Evolutionary conservation across 139 green algal genomes (phyloP), one percentile per base, ranked within the genome.

Genomic region (Micractinium conductrix): DNA sequence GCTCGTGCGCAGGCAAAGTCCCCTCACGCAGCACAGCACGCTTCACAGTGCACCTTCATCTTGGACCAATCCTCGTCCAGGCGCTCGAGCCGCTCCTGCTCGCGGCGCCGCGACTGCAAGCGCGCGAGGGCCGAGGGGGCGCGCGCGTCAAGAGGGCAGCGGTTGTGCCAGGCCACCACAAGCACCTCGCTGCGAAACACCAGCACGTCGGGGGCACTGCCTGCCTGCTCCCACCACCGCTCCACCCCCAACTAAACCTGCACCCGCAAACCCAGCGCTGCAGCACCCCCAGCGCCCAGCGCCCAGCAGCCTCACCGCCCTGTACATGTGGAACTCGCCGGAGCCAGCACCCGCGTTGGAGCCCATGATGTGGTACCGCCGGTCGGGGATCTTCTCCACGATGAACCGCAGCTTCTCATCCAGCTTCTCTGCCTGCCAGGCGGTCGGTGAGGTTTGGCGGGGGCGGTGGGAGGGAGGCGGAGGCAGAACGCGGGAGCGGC

Each of bases 321-420:
- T 78, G 74, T 98, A 98, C 78, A 94, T 94, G 81, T 98, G 95
- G 78, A 97, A 98, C 65, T 98, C 95, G 30, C 95, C 93, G 73
- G 92, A 96, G 70, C 94, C 94, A n/a, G 95, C 95, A 12, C 95
- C 95, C 35, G 95, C 95, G 81, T 92, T 93, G 75, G 90, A 95
- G 85, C 95, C 94, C 35, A 87, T 92, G 16, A 96, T 90, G 67
- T 97, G 95, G 83, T 94, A 94, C 1, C 93, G 91, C 3, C 93
- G 84, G 21, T 92, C 93, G 30, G 95, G 94, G 8, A 96, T 87
- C 22, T 91, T 91, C 73, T 98, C 93, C 48, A 96, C 92, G 71
- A 98, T 97, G 76, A 92, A 85, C 30, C 90, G 91, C 9, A 98
- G 91, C 89, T 98, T 98, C 42, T 87, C 90, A 74, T 98, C 95